Evolutionary conservation across 2,329 filamentous ascomycete genomes (phyloP).

Genomic region (Fusarium dimerum): DNA sequence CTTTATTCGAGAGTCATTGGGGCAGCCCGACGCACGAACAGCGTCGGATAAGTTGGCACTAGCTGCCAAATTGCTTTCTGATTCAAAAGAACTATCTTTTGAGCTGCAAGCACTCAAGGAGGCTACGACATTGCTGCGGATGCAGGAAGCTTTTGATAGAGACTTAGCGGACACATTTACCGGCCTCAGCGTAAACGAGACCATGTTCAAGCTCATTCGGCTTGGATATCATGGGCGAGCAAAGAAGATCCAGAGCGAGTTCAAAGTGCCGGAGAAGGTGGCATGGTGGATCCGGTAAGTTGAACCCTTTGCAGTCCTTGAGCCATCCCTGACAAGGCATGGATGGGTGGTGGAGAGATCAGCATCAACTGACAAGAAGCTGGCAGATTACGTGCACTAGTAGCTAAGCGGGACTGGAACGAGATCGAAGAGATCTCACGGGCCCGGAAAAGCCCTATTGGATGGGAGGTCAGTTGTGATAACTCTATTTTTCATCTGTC

Average conservation of each 20-base stretch:
- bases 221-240: constrained; percentile 82
- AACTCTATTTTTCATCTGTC: not conserved
- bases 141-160: constrained; percentile 84
- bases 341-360: not conserved
- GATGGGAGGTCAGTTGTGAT: constrained; percentile 76
- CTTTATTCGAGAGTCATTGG: constrained; percentile 80
- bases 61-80: constrained; percentile 77
- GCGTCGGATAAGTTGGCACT: constrained; percentile 86
- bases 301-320: constrained; percentile 14
- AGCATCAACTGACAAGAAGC: constrained; percentile 20
- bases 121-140: constrained; percentile 74
- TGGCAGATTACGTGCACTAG: constrained; percentile 75
- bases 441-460: constrained; percentile 84
- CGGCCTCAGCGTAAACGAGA: constrained; percentile 87
- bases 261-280: constrained; percentile 89
- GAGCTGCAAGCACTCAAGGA: constrained; percentile 79
- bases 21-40: constrained; percentile 67
- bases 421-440: constrained; percentile 86
- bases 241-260: constrained; percentile 85
- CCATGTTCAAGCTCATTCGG: constrained; percentile 83
- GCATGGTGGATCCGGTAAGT: constrained; percentile 77
- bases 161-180: constrained; percentile 78
- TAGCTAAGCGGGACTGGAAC: constrained; percentile 87
- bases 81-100: constrained; percentile 76
- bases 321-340: constrained; percentile 1